Evolutionary conservation across 495 filamentous ascomycete genomes (phyloP).

Genomic region (Xylaria flabelliformis): DNA sequence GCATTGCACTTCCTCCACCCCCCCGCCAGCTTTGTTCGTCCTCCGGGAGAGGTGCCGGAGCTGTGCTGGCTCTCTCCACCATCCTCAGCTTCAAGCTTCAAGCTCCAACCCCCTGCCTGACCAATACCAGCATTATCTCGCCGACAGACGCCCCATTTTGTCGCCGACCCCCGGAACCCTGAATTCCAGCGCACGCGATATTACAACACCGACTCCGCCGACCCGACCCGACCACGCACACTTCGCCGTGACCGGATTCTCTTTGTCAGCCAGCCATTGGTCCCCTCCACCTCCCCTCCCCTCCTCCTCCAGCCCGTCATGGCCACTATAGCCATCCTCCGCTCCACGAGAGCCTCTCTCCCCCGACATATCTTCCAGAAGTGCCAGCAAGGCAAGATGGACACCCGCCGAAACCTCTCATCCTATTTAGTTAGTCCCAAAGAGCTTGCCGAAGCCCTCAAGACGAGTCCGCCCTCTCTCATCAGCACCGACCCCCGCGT

Average conservation of each 20-base stretch:
- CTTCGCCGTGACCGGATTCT: constrained; percentile 13
- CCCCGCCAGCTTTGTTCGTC: not conserved
- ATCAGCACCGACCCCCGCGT: constrained; percentile 79
- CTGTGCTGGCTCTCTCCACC: not conserved
- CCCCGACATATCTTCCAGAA: constrained; percentile 35
- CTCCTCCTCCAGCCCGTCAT: constrained; percentile 35
- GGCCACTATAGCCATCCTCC: constrained; percentile 45
- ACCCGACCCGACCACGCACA: constrained; percentile 1
- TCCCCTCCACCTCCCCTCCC: constrained; percentile 4
- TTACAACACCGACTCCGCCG: constrained; percentile 19
- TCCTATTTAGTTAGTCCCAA: constrained; percentile 85
- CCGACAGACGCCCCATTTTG: constrained; percentile 6
- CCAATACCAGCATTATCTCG: not conserved
- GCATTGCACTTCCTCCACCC: not conserved
- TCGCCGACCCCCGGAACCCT: constrained; percentile 15
- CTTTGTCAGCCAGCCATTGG: not conserved
- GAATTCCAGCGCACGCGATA: constrained; percentile 23
- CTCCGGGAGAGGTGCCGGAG: constrained; percentile 3
- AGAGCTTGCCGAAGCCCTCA: constrained; percentile 79
- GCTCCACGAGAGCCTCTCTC: constrained; percentile 46
- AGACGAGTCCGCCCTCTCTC: constrained; percentile 73
- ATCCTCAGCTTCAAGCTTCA: not conserved
- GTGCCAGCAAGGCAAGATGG: constrained; percentile 31
- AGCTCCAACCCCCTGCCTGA: too few species aligned
- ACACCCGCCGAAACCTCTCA: constrained; percentile 60